Percentiles rank a stretch among this genome's conserved stretches.
These are phyloP conservation scores for Globisporangium mamillatum DNA, from an alignment of 352 stramenopile genomes.

Conservation along the genomic window DNA sequence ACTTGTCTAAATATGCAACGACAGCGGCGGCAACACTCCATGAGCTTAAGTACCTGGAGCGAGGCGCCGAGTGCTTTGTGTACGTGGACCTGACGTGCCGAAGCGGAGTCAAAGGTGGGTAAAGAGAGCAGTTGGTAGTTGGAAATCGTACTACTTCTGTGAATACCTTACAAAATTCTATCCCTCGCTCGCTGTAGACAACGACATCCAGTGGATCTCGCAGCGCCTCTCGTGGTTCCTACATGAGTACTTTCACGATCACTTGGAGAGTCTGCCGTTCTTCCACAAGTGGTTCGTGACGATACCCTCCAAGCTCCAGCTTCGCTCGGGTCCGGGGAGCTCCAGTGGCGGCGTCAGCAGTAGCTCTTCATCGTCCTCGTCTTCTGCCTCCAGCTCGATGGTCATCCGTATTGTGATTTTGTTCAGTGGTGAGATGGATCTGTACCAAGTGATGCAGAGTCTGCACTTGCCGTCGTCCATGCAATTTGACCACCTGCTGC, in stretches of 20 bases:
- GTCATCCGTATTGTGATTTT: constrained; percentile 69
- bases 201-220: constrained; percentile 37
- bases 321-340: constrained; percentile 29
- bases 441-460: constrained; percentile 26
- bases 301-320: constrained; percentile 47
- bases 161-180: background rate
- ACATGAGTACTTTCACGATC: constrained; percentile 48
- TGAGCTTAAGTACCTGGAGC: constrained; percentile 70
- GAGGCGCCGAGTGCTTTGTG: constrained; percentile 64
- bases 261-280: constrained; percentile 53
- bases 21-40: constrained; percentile 62
- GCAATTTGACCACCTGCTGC: constrained; percentile 21
- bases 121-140: background rate
- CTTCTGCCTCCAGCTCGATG: constrained; percentile 10
- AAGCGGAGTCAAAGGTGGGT: constrained; percentile 48
- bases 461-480: constrained; percentile 23
- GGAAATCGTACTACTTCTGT: background rate
- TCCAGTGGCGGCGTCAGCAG: constrained; percentile 9
- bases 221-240: constrained; percentile 55
- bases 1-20: background rate
- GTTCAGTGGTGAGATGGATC: constrained; percentile 43
- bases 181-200: constrained; percentile 27
- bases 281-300: constrained; percentile 71
- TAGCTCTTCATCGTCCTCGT: constrained; percentile 13
- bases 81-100: constrained; percentile 60